Evolutionary conservation across 1,284 basidiomycete species (phyloP).

Genomic region (Sutorius eximius): DNA sequence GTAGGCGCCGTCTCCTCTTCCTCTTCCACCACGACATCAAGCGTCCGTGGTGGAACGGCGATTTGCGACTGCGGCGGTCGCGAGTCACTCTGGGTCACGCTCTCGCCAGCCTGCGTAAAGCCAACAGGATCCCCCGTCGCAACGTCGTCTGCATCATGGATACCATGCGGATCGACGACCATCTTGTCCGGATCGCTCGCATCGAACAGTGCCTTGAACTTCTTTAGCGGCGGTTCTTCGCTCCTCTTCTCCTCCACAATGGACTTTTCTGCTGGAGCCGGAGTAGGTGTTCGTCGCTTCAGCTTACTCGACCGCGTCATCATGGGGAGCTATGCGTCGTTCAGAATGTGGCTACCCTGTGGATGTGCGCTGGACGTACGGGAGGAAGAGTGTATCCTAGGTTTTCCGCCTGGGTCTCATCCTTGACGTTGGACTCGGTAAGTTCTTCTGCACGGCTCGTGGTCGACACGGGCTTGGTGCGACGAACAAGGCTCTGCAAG

Average conservation of each 20-base stretch:
- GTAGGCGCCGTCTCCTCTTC: conserved; percentile 45
- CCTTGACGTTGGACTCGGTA: conserved; percentile 3
- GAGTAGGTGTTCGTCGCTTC: conserved; percentile 27
- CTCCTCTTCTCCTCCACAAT: conserved; percentile 20
- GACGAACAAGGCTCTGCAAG: conserved; percentile 26
- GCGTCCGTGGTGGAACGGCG: conserved; percentile 16
- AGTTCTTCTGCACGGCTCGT: conserved; percentile 7
- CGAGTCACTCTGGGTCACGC: conserved; percentile 39
- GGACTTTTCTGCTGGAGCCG: conserved; percentile 14
- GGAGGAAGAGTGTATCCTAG: conserved; percentile 27
- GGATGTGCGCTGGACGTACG: conserved; percentile 10
- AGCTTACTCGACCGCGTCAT: conserved; percentile 24
- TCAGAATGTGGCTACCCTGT: background rate
- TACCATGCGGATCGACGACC: conserved; percentile 14
- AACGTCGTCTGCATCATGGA: conserved; percentile 15
- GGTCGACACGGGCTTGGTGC: conserved; percentile 18
- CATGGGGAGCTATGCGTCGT: conserved; percentile 16
- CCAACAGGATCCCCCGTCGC: conserved; percentile 10
- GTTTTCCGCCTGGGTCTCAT: conserved; percentile 12
- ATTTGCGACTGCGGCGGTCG: conserved; percentile 14
- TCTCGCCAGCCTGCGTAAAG: conserved; percentile 20
- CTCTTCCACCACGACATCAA: conserved; percentile 50
- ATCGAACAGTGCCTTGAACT: conserved; percentile 70
- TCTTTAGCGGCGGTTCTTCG: conserved; percentile 61
- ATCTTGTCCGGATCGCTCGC: conserved; percentile 55